Evolutionary conservation across 2,329 filamentous ascomycete species (phyloP), one percentile per base, ranked within the genome.

Genomic region (Trichoderma guizhouense): DNA sequence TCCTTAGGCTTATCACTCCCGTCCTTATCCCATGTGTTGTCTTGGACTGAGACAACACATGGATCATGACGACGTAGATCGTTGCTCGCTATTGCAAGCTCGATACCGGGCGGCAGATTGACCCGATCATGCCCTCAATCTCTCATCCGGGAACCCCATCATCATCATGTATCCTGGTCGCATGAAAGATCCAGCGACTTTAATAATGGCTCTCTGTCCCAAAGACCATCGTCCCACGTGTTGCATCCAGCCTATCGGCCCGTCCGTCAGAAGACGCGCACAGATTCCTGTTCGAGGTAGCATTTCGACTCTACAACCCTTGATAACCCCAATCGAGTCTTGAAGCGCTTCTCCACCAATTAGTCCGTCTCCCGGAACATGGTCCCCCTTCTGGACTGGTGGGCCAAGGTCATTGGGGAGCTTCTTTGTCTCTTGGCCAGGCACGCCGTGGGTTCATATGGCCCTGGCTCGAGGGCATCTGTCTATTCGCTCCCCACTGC

Each of bases 201-300:
- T 39, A 28, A 18, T 12, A 12, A 26, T 18, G 68, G 21, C 3
- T 43, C 47, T 58, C 28, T 63, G 55, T 21, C 15, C 36, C 12
- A 36, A 65, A 47, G n/a, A 12, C 34, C 28, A n/a, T 30, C 21
- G 28, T 68, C 63, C 61, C 71, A 72, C 71, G 71, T 72, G 71
- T 67, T 21, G 62, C 71, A 36, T 71, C 68, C 55, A 43, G 64
- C 71, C 71, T 71, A 71, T 72, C 71, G 71, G 71, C 68, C 71
- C 71, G 47, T 71, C 71, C 61, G 55, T 71, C 71, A 72, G 71
- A 66, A 71, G 71, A 71, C 61, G 53, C 47, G 36, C 30, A 26
- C 60, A 72, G 68, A 71, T 63, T 71, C 62, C 71, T 71, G 62
- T 58, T 57, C 63, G 26, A 71, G 69, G 57, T 72, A 61, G 62